A percentile compares a stretch with the other conserved stretches of the same genome.
phyloP scores from a whole-genome alignment of 345 rosid species.

The Eucalyptus cladocalyx region DNA sequence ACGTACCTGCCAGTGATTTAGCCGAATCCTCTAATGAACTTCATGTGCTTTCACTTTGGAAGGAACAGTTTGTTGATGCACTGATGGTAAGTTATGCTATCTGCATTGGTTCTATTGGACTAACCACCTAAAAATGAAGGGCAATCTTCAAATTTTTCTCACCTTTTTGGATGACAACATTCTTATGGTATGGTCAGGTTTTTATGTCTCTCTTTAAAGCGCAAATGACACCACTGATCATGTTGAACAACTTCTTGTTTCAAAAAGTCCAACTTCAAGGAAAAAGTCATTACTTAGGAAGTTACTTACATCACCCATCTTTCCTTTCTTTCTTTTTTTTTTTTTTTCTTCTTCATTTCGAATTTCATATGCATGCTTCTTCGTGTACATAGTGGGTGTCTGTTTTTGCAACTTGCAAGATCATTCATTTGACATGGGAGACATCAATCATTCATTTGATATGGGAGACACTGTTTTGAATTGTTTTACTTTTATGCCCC shows the following conservation, averaged over 20 bases:
- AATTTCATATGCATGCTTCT: background rate
- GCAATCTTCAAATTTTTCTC: background rate
- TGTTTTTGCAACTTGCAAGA: background rate
- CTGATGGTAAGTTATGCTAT: slow-evolving; percentile 22
- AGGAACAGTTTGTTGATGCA: slow-evolving; percentile 68
- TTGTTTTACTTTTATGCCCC: background rate
- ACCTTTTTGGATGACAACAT: background rate
- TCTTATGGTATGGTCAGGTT: background rate
- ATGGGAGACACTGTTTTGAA: background rate
- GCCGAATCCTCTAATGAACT: slow-evolving; percentile 23
- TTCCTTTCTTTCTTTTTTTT: background rate
- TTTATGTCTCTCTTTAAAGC: background rate
- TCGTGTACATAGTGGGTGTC: background rate
- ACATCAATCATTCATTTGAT: background rate
- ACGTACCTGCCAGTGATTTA: slow-evolving; percentile 21
- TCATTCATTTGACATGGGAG: background rate
- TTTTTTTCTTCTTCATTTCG: background rate
- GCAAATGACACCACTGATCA: background rate
- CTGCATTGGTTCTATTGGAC: background rate
- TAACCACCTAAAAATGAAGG: background rate
- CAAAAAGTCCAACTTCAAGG: background rate
- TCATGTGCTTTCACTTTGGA: slow-evolving; percentile 45
- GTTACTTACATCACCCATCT: background rate
- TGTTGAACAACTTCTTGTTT: background rate
- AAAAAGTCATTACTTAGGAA: background rate